These are phyloP conservation scores for Staphylotrichum longicolle DNA, from an alignment of 495 filamentous ascomycete genomes.

Conservation along the genomic window DNA sequence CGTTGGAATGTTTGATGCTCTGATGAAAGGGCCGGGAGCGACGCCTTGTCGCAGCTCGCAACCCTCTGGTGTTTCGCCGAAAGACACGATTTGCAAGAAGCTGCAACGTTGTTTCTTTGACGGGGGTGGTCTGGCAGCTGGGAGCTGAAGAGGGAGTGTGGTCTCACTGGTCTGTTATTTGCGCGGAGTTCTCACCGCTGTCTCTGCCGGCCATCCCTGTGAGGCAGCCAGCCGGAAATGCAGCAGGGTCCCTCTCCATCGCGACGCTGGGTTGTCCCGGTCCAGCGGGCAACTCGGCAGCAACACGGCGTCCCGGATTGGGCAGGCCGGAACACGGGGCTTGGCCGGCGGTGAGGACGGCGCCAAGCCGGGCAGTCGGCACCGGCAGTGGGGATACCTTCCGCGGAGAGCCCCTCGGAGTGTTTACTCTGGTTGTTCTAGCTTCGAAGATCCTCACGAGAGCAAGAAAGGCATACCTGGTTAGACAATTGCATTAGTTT, in stretches of 20 bases:
- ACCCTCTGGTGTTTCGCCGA: neutral
- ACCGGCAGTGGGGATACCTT: neutral
- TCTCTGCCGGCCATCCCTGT: neutral
- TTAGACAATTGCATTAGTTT: no score
- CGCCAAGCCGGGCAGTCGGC: constrained; percentile 20
- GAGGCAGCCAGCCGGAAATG: constrained; percentile 1
- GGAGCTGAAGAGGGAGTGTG: no score
- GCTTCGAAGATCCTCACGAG: no score
- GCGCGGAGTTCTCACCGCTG: neutral
- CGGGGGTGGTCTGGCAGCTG: no score
- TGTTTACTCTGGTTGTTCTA: neutral
- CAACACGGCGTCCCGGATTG: neutral
- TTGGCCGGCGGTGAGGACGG: constrained; percentile 1
- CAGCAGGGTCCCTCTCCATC: neutral
- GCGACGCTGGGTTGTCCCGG: neutral
- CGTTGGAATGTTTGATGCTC: constrained; percentile 5
- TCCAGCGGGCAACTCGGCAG: constrained; percentile 2
- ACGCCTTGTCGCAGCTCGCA: neutral
- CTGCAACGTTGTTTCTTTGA: no score
- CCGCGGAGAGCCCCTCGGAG: neutral
- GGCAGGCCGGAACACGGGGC: neutral
- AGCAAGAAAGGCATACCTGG: no score
- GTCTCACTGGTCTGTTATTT: no score
- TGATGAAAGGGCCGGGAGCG: constrained; percentile 17
- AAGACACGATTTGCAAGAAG: neutral